phyloP scores from a whole-genome alignment of 1,284 basidiomycete genomes.

The Cutaneotrichosporon mucoides region DNA sequence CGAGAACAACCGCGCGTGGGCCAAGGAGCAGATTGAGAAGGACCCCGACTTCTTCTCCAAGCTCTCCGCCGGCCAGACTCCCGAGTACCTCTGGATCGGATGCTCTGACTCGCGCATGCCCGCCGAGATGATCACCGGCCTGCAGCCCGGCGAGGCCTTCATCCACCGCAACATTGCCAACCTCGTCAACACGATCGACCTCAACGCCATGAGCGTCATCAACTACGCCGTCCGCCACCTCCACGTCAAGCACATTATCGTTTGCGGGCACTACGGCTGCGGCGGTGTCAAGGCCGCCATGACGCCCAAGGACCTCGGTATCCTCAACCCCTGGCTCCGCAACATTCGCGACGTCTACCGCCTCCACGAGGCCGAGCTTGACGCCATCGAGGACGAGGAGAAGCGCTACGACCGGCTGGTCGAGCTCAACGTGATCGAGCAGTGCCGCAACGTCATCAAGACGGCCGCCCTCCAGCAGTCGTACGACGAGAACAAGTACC shows the following conservation, averaged over 20 bases:
- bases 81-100: conserved; percentile 23
- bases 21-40: conserved; percentile 5
- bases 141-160: conserved; percentile 21
- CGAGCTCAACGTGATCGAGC: conserved; percentile 22
- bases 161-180: conserved; percentile 26
- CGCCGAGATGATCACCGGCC: conserved; percentile 20
- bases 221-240: conserved; percentile 21
- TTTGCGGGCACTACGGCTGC: conserved; percentile 23
- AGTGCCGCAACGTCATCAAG: conserved; percentile 24
- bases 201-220: conserved; percentile 19
- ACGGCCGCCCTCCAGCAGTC: conserved; percentile 17
- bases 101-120: conserved; percentile 22
- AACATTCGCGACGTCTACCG: conserved; percentile 23
- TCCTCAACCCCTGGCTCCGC: conserved; percentile 23
- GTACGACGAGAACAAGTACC: conserved; percentile 15
- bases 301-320: conserved; percentile 21
- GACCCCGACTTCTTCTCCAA: conserved; percentile 19
- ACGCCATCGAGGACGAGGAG: conserved; percentile 4
- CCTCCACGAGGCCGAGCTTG: conserved; percentile 20
- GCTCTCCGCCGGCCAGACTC: conserved; percentile 13
- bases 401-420: conserved; percentile 20
- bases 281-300: conserved; percentile 21
- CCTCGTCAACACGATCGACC: conserved; percentile 20
- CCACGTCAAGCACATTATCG: conserved; percentile 22
- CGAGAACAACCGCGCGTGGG: conserved; percentile 13